Percentiles rank a stretch among this genome's conserved stretches.
Evolutionary conservation across 768 basidiomycete genomes (phyloP).

Genomic region (Rhodosporidiobolus sp.): DNA sequence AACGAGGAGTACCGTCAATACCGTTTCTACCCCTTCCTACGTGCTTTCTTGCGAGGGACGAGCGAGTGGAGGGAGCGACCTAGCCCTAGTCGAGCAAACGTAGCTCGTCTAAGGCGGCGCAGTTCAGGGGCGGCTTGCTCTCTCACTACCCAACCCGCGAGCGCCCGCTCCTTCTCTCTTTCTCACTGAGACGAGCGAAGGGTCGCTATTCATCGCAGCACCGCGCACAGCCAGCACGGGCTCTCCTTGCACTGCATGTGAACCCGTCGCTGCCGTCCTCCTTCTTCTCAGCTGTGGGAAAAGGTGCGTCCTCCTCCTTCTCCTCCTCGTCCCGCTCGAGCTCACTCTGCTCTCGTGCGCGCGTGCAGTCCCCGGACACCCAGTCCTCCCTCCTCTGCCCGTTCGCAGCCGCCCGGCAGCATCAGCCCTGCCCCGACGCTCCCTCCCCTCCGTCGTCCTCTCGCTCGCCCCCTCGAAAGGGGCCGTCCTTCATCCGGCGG

Average conservation of each 20-base stretch:
- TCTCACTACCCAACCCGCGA: too few relatives aligned
- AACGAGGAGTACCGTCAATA: too few relatives aligned
- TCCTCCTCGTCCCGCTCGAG: background rate
- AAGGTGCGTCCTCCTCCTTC: constrained; percentile 19
- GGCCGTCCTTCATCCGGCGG: constrained; percentile 27
- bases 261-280: background rate
- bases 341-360: background rate
- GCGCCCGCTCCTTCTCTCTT: constrained; percentile 2
- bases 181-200: constrained; percentile 1
- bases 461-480: constrained; percentile 7
- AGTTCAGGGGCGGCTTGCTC: too few relatives aligned
- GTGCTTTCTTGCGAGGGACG: too few relatives aligned
- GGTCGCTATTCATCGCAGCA: constrained; percentile 8
- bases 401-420: background rate
- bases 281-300: constrained; percentile 28
- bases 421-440: background rate
- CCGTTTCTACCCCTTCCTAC: too few relatives aligned
- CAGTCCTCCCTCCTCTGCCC: background rate
- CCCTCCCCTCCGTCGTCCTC: background rate
- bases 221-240: constrained; percentile 3
- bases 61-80: too few relatives aligned
- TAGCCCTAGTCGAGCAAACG: too few relatives aligned
- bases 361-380: constrained; percentile 32
- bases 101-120: too few relatives aligned
- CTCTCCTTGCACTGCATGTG: background rate